A percentile compares a stretch with the other conserved stretches of the same genome.
These are phyloP conservation scores for Lasiodiplodia sp. DNA, from an alignment of 2,329 filamentous ascomycete genomes.

Conservation along the genomic window DNA sequence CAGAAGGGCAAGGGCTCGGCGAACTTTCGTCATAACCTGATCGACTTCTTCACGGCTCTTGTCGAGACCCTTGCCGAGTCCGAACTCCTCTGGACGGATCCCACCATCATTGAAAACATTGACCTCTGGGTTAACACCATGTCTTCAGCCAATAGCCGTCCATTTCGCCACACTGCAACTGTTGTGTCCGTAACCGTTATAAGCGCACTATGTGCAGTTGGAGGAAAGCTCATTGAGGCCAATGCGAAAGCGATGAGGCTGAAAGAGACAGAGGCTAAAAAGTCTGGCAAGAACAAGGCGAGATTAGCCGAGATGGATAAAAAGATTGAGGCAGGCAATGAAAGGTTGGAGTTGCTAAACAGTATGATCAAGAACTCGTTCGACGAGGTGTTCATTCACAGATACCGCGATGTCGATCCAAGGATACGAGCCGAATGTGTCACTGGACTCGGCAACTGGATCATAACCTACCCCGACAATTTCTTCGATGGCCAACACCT, in stretches of 20 bases:
- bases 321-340: constrained; percentile 73
- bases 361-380: constrained; percentile 84
- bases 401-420: constrained; percentile 92
- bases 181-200: constrained; percentile 82
- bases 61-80: constrained; percentile 81
- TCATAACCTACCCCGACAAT: constrained; percentile 79
- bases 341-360: constrained; percentile 73
- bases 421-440: constrained; percentile 90
- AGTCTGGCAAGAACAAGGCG: constrained; percentile 77
- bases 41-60: constrained; percentile 79
- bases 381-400: constrained; percentile 90
- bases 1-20: constrained; percentile 78
- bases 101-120: constrained; percentile 83
- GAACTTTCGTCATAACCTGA: constrained; percentile 78
- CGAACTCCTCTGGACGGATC: constrained; percentile 79
- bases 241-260: constrained; percentile 81
- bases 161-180: constrained; percentile 93
- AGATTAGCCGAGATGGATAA: constrained; percentile 76
- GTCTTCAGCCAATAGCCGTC: constrained; percentile 85
- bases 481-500: constrained; percentile 93
- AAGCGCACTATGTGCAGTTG: constrained; percentile 76
- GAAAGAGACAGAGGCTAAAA: constrained; percentile 77
- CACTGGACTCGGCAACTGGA: constrained; percentile 86
- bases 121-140: constrained; percentile 89
- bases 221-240: constrained; percentile 72